A percentile compares a stretch with the other conserved stretches of the same genome.
Conservation (phyloP, 2,329 filamentous ascomycete genomes). For the Grosmannia penicillata region DNA sequence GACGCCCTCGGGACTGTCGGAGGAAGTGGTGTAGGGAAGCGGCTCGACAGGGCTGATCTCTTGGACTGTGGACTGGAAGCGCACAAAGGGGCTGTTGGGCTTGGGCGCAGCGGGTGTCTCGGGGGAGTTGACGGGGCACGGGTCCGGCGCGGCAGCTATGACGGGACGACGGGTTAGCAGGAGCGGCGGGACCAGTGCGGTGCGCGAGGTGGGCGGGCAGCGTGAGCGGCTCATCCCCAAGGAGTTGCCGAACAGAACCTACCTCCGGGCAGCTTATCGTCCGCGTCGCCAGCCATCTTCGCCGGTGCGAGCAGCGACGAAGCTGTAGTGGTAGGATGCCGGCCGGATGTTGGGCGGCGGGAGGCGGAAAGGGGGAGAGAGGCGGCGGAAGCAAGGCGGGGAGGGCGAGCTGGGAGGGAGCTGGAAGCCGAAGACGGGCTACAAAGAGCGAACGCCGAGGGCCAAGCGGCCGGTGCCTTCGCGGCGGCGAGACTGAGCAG, state of each 20-base stretch:
- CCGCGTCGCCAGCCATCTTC: slow-evolving; percentile 6
- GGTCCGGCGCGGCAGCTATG: slow-evolving; percentile 2
- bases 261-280: slow-evolving; percentile 8
- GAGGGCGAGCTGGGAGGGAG: neutral
- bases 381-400: neutral
- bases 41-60: slow-evolving; percentile 42
- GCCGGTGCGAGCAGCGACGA: neutral
- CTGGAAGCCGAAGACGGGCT: neutral
- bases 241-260: no score
- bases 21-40: slow-evolving; percentile 8
- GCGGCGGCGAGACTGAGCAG: no score
- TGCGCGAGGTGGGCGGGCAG: no score
- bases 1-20: slow-evolving; percentile 16
- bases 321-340: neutral
- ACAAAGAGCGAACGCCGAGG: no score
- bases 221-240: no score
- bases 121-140: no score
- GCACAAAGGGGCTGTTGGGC: slow-evolving; percentile 38
- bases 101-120: slow-evolving; percentile 12
- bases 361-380: neutral
- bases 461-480: no score
- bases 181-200: no score
- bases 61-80: slow-evolving; percentile 56
- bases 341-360: neutral
- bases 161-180: neutral